Base-by-base conservation (phyloP, 2,329 filamentous ascomycete species). In the Curvularia sp. region DNA sequence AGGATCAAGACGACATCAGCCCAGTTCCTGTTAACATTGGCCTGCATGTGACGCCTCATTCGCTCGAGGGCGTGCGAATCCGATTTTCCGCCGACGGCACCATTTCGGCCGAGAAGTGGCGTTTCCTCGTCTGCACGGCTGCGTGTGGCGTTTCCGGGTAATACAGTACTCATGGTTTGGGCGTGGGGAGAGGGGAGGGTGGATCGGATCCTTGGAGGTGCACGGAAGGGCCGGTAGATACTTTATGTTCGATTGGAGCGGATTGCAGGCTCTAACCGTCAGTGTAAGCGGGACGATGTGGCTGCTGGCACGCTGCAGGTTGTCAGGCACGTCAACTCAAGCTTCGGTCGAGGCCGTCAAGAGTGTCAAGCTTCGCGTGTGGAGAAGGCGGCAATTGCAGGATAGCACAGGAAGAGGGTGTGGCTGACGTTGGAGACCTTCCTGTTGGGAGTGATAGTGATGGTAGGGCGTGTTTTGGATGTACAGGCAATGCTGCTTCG, bases 1-100 rank as follows among this genome's bases (percentile, higher is more conserved):
- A 86, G 79, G 3, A 94, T 79, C 38, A 94, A 81, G 19, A 92
- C 79, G 1, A 90, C 62, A 69, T 94, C 90, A 13, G 87, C 86
- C 82, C 87, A 84, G 43, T 84, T 81, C 27, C 87, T 85, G 58
- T 80, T 81, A 53, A 92, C 80, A 54, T 89, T 81, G n/a, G 65
- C 68, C 2, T 63, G 71, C 60, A 81, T 69, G 61, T 81, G 76
- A 49, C 63, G 65, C 49, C 60, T 62, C 41, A 77, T 53, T 21
- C 56, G 63, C 2, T 42, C 45, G 28, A 55, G 53, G 3, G 55
- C 28, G 45, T 49, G 50, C 55, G 53, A 19, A 25, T 56, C 70
- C 67, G 71, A 68, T 23, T 49, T 52, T 60, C 70, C 69, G 27
- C 65, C 65, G 55, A 45, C 39, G 32, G 57, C 53, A 27, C 52